These are phyloP conservation scores for Casuarina glauca DNA, from an alignment of 306 rosid species.

Conservation along the genomic window DNA sequence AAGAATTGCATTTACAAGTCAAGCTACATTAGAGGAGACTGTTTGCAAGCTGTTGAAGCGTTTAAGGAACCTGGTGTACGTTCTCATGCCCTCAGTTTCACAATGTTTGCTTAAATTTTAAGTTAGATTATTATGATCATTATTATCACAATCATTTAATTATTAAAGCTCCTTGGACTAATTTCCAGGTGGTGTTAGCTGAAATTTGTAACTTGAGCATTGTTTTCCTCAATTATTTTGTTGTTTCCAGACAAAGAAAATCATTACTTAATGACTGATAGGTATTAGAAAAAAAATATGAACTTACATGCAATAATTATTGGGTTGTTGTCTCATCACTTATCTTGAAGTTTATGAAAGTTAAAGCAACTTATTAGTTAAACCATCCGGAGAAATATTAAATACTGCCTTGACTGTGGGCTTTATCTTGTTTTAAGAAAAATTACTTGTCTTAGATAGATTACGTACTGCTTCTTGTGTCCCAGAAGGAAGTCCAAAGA, in stretches of 20 bases:
- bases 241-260: neutral
- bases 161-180: neutral
- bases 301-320: too few relatives aligned
- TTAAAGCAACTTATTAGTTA: neutral
- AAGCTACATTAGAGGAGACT: constrained; percentile 33
- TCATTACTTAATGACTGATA: neutral
- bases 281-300: neutral
- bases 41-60: constrained; percentile 39
- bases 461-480: neutral
- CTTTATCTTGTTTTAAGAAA: neutral
- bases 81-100: neutral
- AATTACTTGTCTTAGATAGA: neutral
- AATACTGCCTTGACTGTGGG: neutral
- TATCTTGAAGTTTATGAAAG: neutral
- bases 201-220: neutral
- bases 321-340: neutral
- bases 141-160: neutral
- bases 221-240: neutral
- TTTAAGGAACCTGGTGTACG: constrained; percentile 45
- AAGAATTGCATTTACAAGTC: constrained; percentile 34
- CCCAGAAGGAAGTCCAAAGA: neutral
- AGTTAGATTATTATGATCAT: neutral
- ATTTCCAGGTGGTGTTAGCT: neutral
- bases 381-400: neutral
- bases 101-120: neutral